phyloP scores from a whole-genome alignment of 169 alveolate species.

The Eimeria maxima region DNA sequence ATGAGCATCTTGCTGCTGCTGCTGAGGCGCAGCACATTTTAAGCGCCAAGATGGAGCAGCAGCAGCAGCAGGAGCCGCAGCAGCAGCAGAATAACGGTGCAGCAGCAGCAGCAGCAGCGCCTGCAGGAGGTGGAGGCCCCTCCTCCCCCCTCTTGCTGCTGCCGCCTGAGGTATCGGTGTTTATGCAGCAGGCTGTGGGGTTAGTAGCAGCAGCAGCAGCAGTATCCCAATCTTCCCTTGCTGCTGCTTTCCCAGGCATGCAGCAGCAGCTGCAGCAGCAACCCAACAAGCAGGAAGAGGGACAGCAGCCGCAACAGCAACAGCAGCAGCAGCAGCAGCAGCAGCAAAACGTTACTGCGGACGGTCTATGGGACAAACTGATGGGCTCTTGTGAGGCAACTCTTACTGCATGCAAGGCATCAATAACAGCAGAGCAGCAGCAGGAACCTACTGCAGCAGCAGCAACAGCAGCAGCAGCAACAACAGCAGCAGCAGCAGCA shows the following conservation, averaged over 20 bases:
- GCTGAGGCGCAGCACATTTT: background rate
- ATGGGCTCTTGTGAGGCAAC: constrained; percentile 13
- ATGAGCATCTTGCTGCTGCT: background rate
- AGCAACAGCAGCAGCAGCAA: constrained; percentile 50
- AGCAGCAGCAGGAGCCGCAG: constrained; percentile 57
- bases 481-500: constrained; percentile 37
- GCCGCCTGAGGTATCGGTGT: constrained; percentile 1
- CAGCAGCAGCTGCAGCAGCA: constrained; percentile 37
- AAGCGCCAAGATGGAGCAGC: background rate
- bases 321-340: constrained; percentile 12
- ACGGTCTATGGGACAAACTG: background rate
- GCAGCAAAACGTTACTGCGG: background rate
- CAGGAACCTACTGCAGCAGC: constrained; percentile 26
- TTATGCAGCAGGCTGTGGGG: constrained; percentile 33
- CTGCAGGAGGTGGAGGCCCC: constrained; percentile 19
- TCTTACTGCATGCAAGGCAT: constrained; percentile 28
- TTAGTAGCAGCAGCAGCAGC: constrained; percentile 47
- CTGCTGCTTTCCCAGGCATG: constrained; percentile 27
- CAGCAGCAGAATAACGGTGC: background rate
- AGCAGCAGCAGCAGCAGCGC: background rate
- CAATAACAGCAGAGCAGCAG: constrained; percentile 17
- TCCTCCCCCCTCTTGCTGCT: background rate
- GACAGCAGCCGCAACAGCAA: background rate
- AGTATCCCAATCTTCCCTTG: background rate
- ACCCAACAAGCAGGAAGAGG: no score